A percentile compares a stretch with the other conserved stretches of the same genome.
Evolutionary conservation across 179 eudicot genomes (phyloP).

Genomic region (Silene vulgaris): DNA sequence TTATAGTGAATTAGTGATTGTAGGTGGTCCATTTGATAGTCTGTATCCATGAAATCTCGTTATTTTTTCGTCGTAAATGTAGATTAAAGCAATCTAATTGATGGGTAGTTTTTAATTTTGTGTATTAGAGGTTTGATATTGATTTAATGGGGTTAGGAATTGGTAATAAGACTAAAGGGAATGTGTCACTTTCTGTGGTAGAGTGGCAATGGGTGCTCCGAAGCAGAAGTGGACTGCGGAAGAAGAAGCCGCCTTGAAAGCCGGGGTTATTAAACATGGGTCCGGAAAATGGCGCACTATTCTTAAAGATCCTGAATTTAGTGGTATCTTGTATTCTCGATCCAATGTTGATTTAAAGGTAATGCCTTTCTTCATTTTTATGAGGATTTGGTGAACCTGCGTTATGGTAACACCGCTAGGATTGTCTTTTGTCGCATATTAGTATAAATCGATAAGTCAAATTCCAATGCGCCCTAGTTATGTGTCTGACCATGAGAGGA

Average conservation of each 20-base stretch:
- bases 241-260: conserved; percentile 90
- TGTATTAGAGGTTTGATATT: not conserved
- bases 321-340: conserved; percentile 58
- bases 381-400: conserved; percentile 22
- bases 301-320: conserved; percentile 80
- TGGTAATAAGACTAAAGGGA: not conserved
- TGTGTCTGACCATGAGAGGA: not conserved
- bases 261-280: conserved; percentile 80
- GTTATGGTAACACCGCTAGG: not conserved
- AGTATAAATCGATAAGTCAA: not conserved
- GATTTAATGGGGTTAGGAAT: conserved; percentile 9
- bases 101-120: not conserved
- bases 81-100: conserved; percentile 6
- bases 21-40: not conserved
- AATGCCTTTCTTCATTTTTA: conserved; percentile 14
- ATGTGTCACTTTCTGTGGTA: conserved; percentile 8
- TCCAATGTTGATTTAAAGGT: conserved; percentile 91
- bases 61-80: not conserved
- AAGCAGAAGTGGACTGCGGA: conserved; percentile 94
- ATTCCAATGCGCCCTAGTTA: conserved; percentile 8
- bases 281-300: conserved; percentile 93
- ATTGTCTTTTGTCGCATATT: not conserved
- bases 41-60: not conserved
- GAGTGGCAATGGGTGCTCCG: conserved; percentile 75
- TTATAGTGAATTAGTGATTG: not conserved